Evolutionary conservation across 176 grass and related monocot genomes (phyloP).

Genomic region (Phragmites australis): DNA sequence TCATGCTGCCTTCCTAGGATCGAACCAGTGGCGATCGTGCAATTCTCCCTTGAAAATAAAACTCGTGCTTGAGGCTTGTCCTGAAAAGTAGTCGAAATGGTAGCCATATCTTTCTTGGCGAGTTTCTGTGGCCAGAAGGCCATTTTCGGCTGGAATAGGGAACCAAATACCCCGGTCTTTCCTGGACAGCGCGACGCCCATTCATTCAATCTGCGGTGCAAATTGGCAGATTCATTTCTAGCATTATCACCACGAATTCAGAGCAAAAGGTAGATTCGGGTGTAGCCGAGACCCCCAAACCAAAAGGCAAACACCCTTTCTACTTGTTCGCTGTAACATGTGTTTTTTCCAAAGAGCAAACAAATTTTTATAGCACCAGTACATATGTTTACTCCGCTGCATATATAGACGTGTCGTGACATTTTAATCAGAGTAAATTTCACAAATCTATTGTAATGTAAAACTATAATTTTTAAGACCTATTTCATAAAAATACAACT

Average conservation of each 20-base stretch:
- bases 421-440: no score
- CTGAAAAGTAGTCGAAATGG: no score
- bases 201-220: neutral
- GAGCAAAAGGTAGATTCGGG: slow-evolving; percentile 13
- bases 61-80: no score
- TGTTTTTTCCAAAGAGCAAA: neutral
- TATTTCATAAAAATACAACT: no score
- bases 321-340: neutral
- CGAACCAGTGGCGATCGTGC: no score
- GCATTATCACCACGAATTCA: neutral
- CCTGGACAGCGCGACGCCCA: neutral
- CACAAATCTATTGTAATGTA: no score
- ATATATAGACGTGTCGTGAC: neutral
- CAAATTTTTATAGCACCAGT: neutral
- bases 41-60: no score
- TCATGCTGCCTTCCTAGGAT: no score
- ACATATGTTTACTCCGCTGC: neutral
- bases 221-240: neutral
- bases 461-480: no score
- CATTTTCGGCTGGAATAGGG: neutral
- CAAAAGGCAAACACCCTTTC: neutral
- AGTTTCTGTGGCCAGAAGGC: neutral
- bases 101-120: neutral
- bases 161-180: neutral
- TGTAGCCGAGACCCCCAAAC: neutral